Conservation (phyloP, 352 stramenopile genomes). For the Globisporangium lucens region DNA sequence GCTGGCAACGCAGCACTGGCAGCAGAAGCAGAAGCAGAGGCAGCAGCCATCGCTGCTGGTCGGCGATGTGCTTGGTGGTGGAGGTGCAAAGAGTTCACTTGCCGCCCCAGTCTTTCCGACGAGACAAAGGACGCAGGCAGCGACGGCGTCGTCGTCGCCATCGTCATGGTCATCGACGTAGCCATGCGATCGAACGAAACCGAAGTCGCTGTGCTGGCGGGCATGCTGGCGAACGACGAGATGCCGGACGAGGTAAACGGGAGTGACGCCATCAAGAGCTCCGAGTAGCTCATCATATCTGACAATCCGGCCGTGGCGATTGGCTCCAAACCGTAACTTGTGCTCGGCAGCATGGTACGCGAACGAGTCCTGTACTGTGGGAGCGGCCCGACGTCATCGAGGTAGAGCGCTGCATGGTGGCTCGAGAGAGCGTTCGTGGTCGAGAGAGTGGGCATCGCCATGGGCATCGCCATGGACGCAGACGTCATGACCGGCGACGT, state of each 20-base stretch:
- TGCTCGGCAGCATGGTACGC: background rate
- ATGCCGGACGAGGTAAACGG: background rate
- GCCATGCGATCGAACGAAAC: background rate
- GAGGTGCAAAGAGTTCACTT: background rate
- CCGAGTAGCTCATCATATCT: conserved; percentile 4
- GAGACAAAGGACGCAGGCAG: conserved; percentile 13
- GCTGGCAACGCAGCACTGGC: background rate
- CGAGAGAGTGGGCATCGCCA: background rate
- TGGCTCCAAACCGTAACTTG: background rate
- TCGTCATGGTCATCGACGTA: background rate
- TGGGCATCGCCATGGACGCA: background rate
- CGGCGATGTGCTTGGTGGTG: conserved; percentile 1
- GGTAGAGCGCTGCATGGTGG: background rate
- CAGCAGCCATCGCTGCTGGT: background rate
- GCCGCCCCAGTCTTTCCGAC: conserved; percentile 3
- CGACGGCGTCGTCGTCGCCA: background rate
- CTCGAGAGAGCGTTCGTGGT: background rate
- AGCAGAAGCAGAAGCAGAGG: background rate
- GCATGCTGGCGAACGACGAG: background rate
- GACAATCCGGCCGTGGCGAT: background rate
- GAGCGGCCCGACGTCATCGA: background rate
- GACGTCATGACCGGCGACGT: conserved; percentile 10
- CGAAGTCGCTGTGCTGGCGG: background rate
- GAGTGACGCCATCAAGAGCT: conserved; percentile 16
- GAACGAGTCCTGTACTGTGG: conserved; percentile 3